Evolutionary conservation across 805 yeast genomes (phyloP), one percentile per base, ranked within the genome.

Genomic region (Candida palmyrensis): DNA sequence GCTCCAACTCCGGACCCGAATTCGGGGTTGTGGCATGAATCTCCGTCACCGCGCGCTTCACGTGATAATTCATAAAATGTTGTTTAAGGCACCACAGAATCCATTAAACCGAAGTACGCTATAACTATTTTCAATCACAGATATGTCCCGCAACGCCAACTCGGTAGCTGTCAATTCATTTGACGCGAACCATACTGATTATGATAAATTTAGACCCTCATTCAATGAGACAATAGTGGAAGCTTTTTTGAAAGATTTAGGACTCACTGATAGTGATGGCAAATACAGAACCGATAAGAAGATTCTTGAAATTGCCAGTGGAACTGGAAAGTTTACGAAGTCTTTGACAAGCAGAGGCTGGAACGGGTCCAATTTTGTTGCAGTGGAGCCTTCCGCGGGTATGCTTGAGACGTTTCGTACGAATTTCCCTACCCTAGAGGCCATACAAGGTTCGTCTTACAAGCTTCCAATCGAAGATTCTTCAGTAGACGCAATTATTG

Each of bases 311-410:
- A 45, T 78, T 14, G 84, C 80, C 2, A 71, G 75, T 9, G 84
- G 83, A 0, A 78, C 83, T 0, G 83, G 84, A 7, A 77, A 77
- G 42, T 78, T 77, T 57, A 77, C 82, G 2, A 53, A 49, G 18
- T 55, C 65, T 27, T 51, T 78, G 16, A 52, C 58, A 2, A 45
- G 48, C 13, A 45, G 51, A 27, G 74, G 75, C 2, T 64, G 68
- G 56, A 23, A 31, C 12, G 25, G 40, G 0, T 53, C 49, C 22
- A 56, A 64, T 24, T 42, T 74, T 25, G 43, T 54, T 3, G 70
- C 71, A 1, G 74, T 73, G 6, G 83, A 78, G 39, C 80, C 82
- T 11, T 66, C 77, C 19, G 38, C 45, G 28, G 83, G 83, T 0
- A 78, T 78, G 84, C 51, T 73, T 13, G 56, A 55, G 14, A 51